A percentile compares a stretch with the other conserved stretches of the same genome.
phyloP scores from a whole-genome alignment of 805 yeast genomes.

The Nakazawaea ishiwadae region DNA sequence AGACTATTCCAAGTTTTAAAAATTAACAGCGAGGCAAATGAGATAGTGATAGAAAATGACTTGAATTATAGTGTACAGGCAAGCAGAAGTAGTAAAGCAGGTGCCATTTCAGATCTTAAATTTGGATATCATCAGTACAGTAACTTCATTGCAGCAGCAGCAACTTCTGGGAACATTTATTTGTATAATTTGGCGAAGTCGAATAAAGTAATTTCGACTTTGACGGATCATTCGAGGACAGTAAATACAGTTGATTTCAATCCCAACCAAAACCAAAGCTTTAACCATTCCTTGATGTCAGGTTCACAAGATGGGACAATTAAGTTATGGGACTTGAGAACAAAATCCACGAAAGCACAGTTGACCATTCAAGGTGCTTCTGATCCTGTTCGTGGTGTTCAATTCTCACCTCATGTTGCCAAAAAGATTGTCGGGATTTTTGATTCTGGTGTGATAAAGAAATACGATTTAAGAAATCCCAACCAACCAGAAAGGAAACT shows the following conservation, averaged over 20 bases:
- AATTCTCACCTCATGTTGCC: constrained; percentile 47
- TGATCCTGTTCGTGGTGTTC: constrained; percentile 63
- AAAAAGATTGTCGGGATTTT: constrained; percentile 71
- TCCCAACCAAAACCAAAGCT: constrained; percentile 22
- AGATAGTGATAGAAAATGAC: constrained; percentile 30
- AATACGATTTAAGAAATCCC: constrained; percentile 81
- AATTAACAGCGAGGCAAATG: constrained; percentile 22
- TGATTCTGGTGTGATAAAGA: constrained; percentile 83
- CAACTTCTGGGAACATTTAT: constrained; percentile 44
- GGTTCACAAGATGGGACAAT: constrained; percentile 83
- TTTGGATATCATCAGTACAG: constrained; percentile 37
- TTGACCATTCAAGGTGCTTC: constrained; percentile 55
- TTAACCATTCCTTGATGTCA: constrained; percentile 36
- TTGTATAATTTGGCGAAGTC: constrained; percentile 26
- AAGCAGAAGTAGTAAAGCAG: constrained; percentile 30
- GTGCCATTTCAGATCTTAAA: constrained; percentile 37
- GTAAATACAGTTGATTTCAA: constrained; percentile 40
- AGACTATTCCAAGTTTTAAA: constrained; percentile 34
- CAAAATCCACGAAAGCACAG: constrained; percentile 40
- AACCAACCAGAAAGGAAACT: constrained; percentile 59
- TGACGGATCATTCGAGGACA: constrained; percentile 40
- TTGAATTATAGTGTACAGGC: constrained; percentile 22
- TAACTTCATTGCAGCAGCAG: constrained; percentile 36
- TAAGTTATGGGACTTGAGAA: constrained; percentile 69
- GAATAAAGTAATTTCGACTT: constrained; percentile 22